phyloP scores from a whole-genome alignment of 78 protist genomes.

The Polysphondylium violaceum region DNA sequence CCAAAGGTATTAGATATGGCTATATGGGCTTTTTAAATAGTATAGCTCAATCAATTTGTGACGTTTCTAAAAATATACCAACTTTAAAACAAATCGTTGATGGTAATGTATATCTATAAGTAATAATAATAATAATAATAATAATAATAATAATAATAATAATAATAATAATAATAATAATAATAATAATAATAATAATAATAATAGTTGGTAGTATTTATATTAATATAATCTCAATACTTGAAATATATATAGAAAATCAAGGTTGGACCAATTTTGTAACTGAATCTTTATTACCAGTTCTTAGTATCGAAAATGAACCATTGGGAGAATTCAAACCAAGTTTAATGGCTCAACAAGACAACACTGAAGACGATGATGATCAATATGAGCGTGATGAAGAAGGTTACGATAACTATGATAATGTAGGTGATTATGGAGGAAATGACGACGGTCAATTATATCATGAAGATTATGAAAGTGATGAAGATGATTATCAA shows the following conservation, averaged over 20 bases:
- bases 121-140: no score
- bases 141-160: no score
- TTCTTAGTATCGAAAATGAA: slow-evolving; percentile 38
- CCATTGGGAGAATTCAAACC: slow-evolving; percentile 72
- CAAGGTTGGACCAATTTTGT: slow-evolving; percentile 48
- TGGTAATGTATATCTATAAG: slow-evolving; percentile 33
- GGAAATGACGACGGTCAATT: background rate
- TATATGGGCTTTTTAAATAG: slow-evolving; percentile 78
- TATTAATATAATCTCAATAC: no score
- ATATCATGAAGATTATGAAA: slow-evolving; percentile 15
- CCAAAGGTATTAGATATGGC: slow-evolving; percentile 72
- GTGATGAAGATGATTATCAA: slow-evolving; percentile 15
- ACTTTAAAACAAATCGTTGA: slow-evolving; percentile 25
- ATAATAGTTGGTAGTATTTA: no score
- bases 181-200: background rate
- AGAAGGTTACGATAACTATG: slow-evolving; percentile 19
- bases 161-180: no score
- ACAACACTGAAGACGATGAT: slow-evolving; percentile 59
- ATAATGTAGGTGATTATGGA: slow-evolving; percentile 1
- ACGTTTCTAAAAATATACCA: slow-evolving; percentile 29
- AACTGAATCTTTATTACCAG: slow-evolving; percentile 23
- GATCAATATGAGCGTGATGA: slow-evolving; percentile 22
- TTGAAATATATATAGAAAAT: slow-evolving; percentile 28
- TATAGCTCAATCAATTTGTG: slow-evolving; percentile 53
- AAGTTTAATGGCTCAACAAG: slow-evolving; percentile 56